Evolutionary conservation across 1,284 basidiomycete genomes (phyloP).

Genomic region (Inonotus hispidus): DNA sequence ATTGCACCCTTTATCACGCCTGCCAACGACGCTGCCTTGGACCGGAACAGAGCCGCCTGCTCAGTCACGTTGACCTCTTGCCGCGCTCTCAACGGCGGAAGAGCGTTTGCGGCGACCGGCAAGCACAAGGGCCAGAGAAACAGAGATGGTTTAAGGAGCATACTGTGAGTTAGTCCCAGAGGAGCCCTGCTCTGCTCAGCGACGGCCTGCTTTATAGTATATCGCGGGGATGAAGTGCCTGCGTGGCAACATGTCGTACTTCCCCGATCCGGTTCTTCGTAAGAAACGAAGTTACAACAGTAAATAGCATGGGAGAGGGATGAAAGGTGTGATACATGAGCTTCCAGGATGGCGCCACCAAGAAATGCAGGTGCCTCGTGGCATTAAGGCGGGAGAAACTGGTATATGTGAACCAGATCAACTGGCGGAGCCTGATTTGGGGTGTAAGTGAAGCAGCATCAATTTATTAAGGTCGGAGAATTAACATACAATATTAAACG

Average conservation of each 20-base stretch:
- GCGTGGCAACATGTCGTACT: not conserved
- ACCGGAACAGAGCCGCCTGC: constrained; percentile 6
- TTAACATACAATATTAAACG: no score
- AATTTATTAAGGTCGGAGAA: no score
- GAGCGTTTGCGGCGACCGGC: not conserved
- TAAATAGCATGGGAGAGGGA: no score
- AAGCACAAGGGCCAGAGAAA: not conserved
- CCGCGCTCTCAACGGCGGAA: not conserved
- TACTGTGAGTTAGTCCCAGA: not conserved
- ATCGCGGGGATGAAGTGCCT: not conserved
- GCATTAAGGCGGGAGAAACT: no score
- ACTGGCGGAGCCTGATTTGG: no score
- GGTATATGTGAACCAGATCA: no score
- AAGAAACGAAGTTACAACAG: not conserved
- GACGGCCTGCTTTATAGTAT: not conserved
- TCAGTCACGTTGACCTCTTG: not conserved
- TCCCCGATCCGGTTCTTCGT: not conserved
- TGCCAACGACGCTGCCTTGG: not conserved
- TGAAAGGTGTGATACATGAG: no score
- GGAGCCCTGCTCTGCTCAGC: not conserved
- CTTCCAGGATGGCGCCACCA: no score
- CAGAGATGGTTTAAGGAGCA: not conserved
- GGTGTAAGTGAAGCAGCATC: no score
- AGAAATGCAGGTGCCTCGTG: no score
- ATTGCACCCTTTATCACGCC: constrained; percentile 22